Percentiles rank a stretch among this genome's conserved stretches.
phyloP scores from a whole-genome alignment of 2,329 filamentous ascomycete genomes.

The Lomentospora prolificans region DNA sequence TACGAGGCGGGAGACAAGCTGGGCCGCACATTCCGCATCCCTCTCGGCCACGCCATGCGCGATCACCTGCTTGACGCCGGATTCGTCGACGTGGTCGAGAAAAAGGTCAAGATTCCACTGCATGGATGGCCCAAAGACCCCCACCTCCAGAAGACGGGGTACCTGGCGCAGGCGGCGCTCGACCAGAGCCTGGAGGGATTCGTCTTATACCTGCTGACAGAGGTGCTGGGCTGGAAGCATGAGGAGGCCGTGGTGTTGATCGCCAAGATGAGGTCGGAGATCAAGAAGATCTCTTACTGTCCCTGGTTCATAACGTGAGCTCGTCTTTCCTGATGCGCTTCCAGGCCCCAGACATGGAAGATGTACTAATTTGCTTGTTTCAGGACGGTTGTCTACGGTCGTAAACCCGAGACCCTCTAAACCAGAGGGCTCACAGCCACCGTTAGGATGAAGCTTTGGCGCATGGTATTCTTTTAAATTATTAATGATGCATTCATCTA shows the following conservation, averaged over 20 bases:
- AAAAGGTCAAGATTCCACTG: constrained; percentile 23
- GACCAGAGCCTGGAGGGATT: neutral
- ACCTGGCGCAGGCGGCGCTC: constrained; percentile 12
- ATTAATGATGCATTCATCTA: no score
- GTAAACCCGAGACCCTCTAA: no score
- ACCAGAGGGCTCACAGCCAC: no score
- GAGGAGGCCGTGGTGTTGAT: constrained; percentile 18
- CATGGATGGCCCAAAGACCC: constrained; percentile 25
- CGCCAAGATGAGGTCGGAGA: constrained; percentile 18
- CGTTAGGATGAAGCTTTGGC: no score
- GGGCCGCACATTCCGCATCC: constrained; percentile 13
- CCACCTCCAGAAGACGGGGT: constrained; percentile 24
- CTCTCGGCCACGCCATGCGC: constrained; percentile 17
- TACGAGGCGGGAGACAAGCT: constrained; percentile 13
- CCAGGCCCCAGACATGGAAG: no score
- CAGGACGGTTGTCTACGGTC: no score
- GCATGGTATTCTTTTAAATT: no score
- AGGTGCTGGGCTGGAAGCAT: constrained; percentile 14
- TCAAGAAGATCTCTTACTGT: constrained; percentile 8
- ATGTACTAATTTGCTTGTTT: no score
- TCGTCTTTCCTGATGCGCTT: no score
- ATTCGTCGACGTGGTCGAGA: constrained; percentile 22
- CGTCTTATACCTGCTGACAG: neutral
- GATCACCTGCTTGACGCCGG: constrained; percentile 19
- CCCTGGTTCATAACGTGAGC: no score